Percentiles rank a stretch among this genome's conserved stretches.
These are phyloP conservation scores for Pleurotus eryngii DNA, from an alignment of 768 basidiomycete genomes.

Conservation along the genomic window DNA sequence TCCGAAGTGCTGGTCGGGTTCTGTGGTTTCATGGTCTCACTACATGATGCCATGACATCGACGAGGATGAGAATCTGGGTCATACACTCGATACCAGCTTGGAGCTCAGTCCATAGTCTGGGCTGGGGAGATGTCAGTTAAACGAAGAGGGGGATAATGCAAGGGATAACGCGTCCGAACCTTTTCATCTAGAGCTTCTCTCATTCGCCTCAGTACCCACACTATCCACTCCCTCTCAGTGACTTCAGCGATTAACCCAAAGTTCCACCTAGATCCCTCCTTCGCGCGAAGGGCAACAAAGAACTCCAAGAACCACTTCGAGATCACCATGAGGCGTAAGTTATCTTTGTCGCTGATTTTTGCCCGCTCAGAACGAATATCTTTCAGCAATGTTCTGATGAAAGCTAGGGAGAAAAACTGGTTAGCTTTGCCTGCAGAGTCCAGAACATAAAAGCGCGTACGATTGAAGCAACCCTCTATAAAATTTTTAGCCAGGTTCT, in stretches of 20 bases:
- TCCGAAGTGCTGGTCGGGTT: neutral
- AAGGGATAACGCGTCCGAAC: conserved; percentile 36
- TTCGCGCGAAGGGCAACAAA: conserved; percentile 60
- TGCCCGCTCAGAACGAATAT: conserved; percentile 87
- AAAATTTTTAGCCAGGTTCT: conserved; percentile 69
- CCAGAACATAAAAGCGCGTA: conserved; percentile 39
- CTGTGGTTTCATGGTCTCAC: conserved; percentile 35
- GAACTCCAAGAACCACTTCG: conserved; percentile 91
- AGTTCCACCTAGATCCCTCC: conserved; percentile 50
- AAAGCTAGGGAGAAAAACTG: conserved; percentile 56
- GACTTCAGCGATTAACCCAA: conserved; percentile 80
- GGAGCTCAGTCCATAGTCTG: conserved; percentile 90
- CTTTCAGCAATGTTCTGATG: conserved; percentile 79
- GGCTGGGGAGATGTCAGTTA: conserved; percentile 49
- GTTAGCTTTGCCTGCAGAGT: neutral
- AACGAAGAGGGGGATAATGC: conserved; percentile 4
- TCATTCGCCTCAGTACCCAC: conserved; percentile 90
- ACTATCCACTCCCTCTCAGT: conserved; percentile 84
- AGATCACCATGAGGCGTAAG: conserved; percentile 80
- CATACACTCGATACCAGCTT: conserved; percentile 91
- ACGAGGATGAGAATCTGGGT: conserved; percentile 89
- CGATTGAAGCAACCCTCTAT: conserved; percentile 86
- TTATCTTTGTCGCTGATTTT: conserved; percentile 96
- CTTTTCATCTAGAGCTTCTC: conserved; percentile 87
- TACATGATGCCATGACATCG: conserved; percentile 70